Conservation (phyloP, 805 yeast species). For the Candida verbasci region DNA sequence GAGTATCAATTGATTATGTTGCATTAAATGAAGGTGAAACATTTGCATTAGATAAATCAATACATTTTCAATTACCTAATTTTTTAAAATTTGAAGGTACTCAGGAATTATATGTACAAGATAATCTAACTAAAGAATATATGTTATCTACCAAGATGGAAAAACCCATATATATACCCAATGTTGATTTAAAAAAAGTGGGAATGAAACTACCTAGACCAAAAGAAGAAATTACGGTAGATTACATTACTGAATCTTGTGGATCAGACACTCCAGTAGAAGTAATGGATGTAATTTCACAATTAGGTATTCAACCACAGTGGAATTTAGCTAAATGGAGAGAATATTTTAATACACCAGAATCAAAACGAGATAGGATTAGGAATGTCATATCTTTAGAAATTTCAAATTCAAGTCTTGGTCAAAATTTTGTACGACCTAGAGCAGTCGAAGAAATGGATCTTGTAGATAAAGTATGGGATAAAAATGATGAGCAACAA, state of each 20-base stretch:
- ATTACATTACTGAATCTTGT: constrained; percentile 50
- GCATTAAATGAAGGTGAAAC: constrained; percentile 74
- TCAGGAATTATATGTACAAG: constrained; percentile 21
- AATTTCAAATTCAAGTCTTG: constrained; percentile 54
- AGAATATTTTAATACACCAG: constrained; percentile 53
- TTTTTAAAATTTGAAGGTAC: constrained; percentile 25
- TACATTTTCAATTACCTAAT: constrained; percentile 48
- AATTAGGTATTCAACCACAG: constrained; percentile 53
- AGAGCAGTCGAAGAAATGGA: constrained; percentile 60
- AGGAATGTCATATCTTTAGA: constrained; percentile 82
- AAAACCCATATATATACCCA: constrained; percentile 45
- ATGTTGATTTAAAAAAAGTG: constrained; percentile 20
- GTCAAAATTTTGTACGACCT: constrained; percentile 56
- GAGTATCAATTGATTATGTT: constrained; percentile 63
- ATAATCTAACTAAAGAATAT: constrained; percentile 31
- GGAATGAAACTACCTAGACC: constrained; percentile 54
- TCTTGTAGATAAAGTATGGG: constrained; percentile 67
- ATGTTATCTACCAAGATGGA: constrained; percentile 28
- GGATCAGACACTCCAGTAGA: constrained; percentile 66
- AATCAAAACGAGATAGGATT: constrained; percentile 54
- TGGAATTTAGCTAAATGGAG: constrained; percentile 77
- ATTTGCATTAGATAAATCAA: constrained; percentile 41
- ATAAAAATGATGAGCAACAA: constrained; percentile 17
- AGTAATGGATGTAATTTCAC: constrained; percentile 88
- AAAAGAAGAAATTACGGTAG: constrained; percentile 41